These are phyloP conservation scores for Paramecium octaurelia DNA, from an alignment of 73 alveolate genomes.

Conservation along the genomic window DNA sequence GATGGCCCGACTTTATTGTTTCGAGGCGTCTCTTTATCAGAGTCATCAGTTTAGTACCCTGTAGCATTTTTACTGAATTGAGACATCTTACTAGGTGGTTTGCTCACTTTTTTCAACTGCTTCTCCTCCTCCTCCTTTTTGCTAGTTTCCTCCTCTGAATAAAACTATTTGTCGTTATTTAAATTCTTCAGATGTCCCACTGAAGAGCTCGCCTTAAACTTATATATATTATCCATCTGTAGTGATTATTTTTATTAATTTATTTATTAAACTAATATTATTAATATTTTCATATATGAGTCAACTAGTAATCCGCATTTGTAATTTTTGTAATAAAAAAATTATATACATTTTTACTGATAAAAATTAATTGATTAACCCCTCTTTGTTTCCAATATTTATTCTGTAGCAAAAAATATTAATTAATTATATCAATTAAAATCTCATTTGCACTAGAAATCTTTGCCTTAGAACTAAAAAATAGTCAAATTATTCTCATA, in stretches of 20 bases:
- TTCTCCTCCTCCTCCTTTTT: slow-evolving; percentile 14
- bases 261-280: not conserved
- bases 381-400: no score
- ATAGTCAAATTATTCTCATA: no score
- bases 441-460: no score
- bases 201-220: slow-evolving; percentile 28
- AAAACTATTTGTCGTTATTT: slow-evolving; percentile 13
- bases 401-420: not conserved
- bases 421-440: no score
- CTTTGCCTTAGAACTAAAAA: not conserved
- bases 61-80: slow-evolving; percentile 11
- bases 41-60: slow-evolving; percentile 37
- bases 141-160: slow-evolving; percentile 16
- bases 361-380: not conserved
- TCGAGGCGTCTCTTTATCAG: slow-evolving; percentile 33
- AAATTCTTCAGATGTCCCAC: slow-evolving; percentile 36
- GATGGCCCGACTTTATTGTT: not conserved
- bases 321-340: not conserved
- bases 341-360: not conserved
- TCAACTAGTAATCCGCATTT: not conserved
- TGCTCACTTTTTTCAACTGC: not conserved
- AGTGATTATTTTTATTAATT: not conserved
- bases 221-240: slow-evolving; percentile 4
- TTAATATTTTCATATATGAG: not conserved
- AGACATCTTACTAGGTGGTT: slow-evolving; percentile 48